Evolutionary conservation across 306 rosid genomes (phyloP).

Genomic region (Calophaca sinica): DNA sequence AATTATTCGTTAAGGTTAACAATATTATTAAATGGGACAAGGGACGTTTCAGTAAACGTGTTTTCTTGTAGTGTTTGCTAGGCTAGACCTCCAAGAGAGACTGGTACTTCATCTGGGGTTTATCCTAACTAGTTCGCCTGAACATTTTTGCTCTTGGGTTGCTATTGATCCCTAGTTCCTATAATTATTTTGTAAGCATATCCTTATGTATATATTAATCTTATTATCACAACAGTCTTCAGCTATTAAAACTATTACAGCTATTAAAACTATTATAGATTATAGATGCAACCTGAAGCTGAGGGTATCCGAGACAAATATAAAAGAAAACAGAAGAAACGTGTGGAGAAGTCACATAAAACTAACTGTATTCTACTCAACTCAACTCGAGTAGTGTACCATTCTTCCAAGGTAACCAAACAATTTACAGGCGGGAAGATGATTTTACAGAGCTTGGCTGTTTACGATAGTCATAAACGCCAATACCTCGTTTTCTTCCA

Average conservation of each 20-base stretch:
- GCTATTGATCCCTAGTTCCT: too few species aligned
- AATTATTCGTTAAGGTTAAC: too few species aligned
- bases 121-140: background rate
- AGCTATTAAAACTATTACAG: background rate
- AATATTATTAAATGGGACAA: too few species aligned
- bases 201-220: background rate
- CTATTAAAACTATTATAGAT: background rate
- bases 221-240: background rate
- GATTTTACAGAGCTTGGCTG: slow-evolving; percentile 42
- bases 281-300: background rate
- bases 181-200: background rate
- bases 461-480: slow-evolving; percentile 71
- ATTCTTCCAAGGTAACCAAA: slow-evolving; percentile 3
- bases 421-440: slow-evolving; percentile 61
- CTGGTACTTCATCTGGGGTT: too few species aligned
- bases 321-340: too few species aligned
- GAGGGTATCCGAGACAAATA: too few species aligned
- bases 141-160: background rate
- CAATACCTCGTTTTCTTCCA: slow-evolving; percentile 89
- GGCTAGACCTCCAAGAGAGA: too few species aligned
- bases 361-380: too few species aligned
- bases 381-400: too few species aligned
- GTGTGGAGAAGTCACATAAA: too few species aligned
- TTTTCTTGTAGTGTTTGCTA: too few species aligned
- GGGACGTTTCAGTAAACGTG: too few species aligned